Percentiles rank a stretch among this genome's conserved stretches.
These are phyloP conservation scores for Boletus speciosus DNA, from an alignment of 768 basidiomycete genomes.

Conservation along the genomic window DNA sequence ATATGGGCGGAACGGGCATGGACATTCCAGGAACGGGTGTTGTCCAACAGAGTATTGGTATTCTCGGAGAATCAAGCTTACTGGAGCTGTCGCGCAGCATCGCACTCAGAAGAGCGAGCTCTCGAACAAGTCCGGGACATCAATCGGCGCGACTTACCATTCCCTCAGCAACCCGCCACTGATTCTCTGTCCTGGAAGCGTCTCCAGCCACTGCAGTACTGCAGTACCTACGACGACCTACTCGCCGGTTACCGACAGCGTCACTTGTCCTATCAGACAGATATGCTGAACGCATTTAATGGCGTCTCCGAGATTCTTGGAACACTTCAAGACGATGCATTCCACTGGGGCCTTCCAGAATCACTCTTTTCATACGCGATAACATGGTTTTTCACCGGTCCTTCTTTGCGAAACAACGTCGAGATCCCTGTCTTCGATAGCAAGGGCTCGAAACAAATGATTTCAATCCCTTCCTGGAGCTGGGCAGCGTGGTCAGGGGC, in stretches of 20 bases:
- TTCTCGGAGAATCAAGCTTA: conserved; percentile 20
- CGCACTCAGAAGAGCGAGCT: conserved; percentile 12
- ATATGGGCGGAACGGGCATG: conserved; percentile 15
- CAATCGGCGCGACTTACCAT: background rate
- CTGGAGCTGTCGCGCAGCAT: conserved; percentile 11
- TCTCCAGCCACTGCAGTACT: background rate
- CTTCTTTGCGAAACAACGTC: background rate
- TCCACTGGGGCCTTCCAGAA: conserved; percentile 15
- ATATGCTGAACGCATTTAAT: conserved; percentile 13
- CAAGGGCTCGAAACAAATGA: conserved; percentile 3
- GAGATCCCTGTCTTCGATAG: conserved; percentile 1
- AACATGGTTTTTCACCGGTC: conserved; percentile 4
- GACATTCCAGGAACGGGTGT: conserved; percentile 20
- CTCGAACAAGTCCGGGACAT: conserved; percentile 5
- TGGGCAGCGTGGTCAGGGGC: conserved; percentile 11
- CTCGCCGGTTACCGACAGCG: conserved; percentile 9
- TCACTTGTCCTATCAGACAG: conserved; percentile 12
- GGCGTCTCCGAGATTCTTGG: conserved; percentile 13
- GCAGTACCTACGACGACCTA: background rate
- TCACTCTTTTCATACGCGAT: conserved; percentile 12
- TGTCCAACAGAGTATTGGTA: conserved; percentile 14
- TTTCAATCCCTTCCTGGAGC: conserved; percentile 18
- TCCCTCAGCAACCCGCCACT: background rate
- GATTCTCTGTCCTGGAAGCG: background rate
- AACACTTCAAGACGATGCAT: conserved; percentile 8